Evolutionary conservation across 2,329 filamentous ascomycete species (phyloP), one percentile per base, ranked within the genome.

Genomic region (Aspergillus proliferans): DNA sequence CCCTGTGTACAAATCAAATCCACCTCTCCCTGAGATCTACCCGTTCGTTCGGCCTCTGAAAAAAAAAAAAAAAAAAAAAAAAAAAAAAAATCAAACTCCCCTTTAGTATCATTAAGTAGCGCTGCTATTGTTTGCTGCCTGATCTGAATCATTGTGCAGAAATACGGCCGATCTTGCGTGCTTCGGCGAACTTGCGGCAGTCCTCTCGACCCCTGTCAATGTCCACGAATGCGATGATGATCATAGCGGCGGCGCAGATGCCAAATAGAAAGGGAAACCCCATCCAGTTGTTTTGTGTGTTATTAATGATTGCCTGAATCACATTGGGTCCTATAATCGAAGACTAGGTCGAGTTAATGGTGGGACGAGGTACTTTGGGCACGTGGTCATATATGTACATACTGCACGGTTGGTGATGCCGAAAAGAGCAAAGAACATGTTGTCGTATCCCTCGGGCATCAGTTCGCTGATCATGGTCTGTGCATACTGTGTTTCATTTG

Each of bases 401-500:
- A 72, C 70, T 28, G 69, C 69, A 12, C 70, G 67, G 49, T 72
- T 72, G 1, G 71, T 73, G 40, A 73, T 72, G 4, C 70, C 70
- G 48, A 73, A 72, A 3, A 73, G 55, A 2, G 69, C 69, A 33
- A 72, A 73, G 51, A 73, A 72, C 68, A 73, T 72, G 18, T 72
- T 72, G 48, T 73, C 70, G 43, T 71, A 73, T 12, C 70, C 70
- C 12, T 61, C 58, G 2, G 70, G 71, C 54, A 70, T 72, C 12
- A 73, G 60, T 38, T 73, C 70, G 42, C 68, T 71, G 49, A 73
- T 71, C 70, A 73, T 72, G 2, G 69, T 72, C 61, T 73, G 70
- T 10, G 70, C 61, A 49, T 72, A 73, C 56, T 68, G 47, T 26
- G 15, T 36, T 24, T 18, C 22, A 12, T 28, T n/a, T 12, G 38